These are phyloP conservation scores for Mortierella sp. DNA, from an alignment of 371 early-diverging fungal species.

Conservation along the genomic window DNA sequence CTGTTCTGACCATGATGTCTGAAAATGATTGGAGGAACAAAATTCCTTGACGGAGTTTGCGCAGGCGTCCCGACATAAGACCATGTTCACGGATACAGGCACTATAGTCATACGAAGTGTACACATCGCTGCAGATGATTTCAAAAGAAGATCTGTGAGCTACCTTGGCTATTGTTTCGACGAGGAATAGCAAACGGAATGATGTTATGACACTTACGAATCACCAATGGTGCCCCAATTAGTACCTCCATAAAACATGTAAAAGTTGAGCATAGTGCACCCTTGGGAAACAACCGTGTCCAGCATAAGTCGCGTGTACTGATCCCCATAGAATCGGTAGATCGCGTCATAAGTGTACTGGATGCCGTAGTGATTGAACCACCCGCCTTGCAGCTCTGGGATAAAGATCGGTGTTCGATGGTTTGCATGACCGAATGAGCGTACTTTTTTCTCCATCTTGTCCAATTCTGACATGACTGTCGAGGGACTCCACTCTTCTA, in stretches of 20 bases:
- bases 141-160: neutral
- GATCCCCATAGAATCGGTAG: slow-evolving; percentile 78
- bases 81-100: slow-evolving; percentile 86
- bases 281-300: slow-evolving; percentile 81
- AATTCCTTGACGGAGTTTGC: slow-evolving; percentile 73
- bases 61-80: slow-evolving; percentile 74
- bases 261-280: slow-evolving; percentile 73
- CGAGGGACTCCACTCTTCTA: slow-evolving; percentile 76
- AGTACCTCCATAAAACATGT: slow-evolving; percentile 89
- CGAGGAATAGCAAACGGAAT: neutral
- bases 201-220: slow-evolving; percentile 62
- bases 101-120: slow-evolving; percentile 85
- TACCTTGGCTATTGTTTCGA: neutral
- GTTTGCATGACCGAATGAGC: slow-evolving; percentile 78
- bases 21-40: slow-evolving; percentile 77
- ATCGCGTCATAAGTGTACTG: slow-evolving; percentile 78
- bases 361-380: slow-evolving; percentile 83
- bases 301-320: slow-evolving; percentile 74
- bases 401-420: slow-evolving; percentile 78
- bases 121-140: slow-evolving; percentile 69
- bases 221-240: slow-evolving; percentile 88
- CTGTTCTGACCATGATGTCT: slow-evolving; percentile 69
- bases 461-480: slow-evolving; percentile 72
- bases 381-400: slow-evolving; percentile 87
- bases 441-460: slow-evolving; percentile 75